A percentile compares a stretch with the other conserved stretches of the same genome.
Evolutionary conservation across 2,329 filamentous ascomycete genomes (phyloP).

Genomic region (Monosporascus sp.): DNA sequence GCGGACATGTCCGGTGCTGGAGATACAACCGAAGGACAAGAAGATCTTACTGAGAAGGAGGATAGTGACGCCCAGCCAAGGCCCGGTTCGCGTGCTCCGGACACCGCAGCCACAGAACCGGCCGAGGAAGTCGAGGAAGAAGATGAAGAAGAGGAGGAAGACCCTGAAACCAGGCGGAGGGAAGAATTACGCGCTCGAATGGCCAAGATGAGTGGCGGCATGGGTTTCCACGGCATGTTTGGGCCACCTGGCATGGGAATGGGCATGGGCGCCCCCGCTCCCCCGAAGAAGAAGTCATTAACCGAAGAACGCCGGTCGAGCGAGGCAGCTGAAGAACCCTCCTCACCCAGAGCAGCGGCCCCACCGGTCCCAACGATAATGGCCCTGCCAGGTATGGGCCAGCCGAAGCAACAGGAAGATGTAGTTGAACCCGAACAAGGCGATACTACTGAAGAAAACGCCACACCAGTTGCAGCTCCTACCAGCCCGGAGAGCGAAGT

Average conservation of each 20-base stretch:
- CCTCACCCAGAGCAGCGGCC: constrained; percentile 39
- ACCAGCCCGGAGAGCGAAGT: constrained; percentile 15
- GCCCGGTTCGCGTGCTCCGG: constrained; percentile 34
- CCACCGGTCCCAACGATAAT: constrained; percentile 57
- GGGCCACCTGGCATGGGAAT: constrained; percentile 61
- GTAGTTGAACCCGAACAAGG: constrained; percentile 44
- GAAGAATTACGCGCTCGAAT: constrained; percentile 90
- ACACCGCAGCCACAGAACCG: constrained; percentile 31
- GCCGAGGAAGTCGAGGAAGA: constrained; percentile 52
- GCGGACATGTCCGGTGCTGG: constrained; percentile 61
- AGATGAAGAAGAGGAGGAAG: constrained; percentile 74
- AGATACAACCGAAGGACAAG: constrained; percentile 57
- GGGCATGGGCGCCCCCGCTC: constrained; percentile 47
- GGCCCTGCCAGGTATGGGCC: constrained; percentile 68
- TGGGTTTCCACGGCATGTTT: constrained; percentile 86
- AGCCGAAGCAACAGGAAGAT: constrained; percentile 43
- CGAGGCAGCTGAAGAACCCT: constrained; percentile 38
- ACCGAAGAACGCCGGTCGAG: constrained; percentile 35
- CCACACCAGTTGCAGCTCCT: constrained; percentile 23
- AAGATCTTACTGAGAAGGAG: constrained; percentile 64
- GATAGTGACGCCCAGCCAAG: constrained; percentile 62
- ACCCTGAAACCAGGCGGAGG: constrained; percentile 79
- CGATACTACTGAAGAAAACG: constrained; percentile 30
- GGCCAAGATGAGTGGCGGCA: constrained; percentile 97
- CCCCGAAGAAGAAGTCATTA: constrained; percentile 49